Evolutionary conservation across 2,329 filamentous ascomycete species (phyloP).

Genomic region (Clarireedia homoeocarpa): DNA sequence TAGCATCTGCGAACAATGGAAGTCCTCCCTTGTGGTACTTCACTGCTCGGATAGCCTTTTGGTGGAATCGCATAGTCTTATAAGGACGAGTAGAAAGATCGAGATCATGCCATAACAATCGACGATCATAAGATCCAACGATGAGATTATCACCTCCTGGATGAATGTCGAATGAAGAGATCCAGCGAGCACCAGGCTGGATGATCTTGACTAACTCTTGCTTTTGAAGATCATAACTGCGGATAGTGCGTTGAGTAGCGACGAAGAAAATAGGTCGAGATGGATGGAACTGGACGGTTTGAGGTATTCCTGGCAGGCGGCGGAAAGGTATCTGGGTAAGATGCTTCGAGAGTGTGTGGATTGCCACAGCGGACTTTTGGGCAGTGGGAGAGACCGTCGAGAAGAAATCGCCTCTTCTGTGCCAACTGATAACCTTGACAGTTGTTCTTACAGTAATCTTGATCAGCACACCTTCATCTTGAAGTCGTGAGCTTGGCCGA

Average conservation of each 20-base stretch:
- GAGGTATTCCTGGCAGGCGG: slow-evolving; percentile 62
- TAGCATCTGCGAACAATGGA: slow-evolving; percentile 88
- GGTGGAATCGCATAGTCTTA: slow-evolving; percentile 93
- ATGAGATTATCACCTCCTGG: slow-evolving; percentile 90
- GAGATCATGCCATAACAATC: slow-evolving; percentile 92
- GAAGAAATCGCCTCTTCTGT: slow-evolving; percentile 89
- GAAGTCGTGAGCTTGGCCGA: slow-evolving; percentile 64
- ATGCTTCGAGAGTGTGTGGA: slow-evolving; percentile 93
- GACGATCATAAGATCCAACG: slow-evolving; percentile 88
- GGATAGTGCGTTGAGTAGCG: slow-evolving; percentile 86
- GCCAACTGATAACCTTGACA: slow-evolving; percentile 88
- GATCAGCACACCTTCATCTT: slow-evolving; percentile 71
- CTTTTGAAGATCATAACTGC: slow-evolving; percentile 86
- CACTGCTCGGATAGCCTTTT: slow-evolving; percentile 83
- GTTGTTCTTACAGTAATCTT: slow-evolving; percentile 71
- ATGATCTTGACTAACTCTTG: slow-evolving; percentile 90
- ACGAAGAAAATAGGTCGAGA: slow-evolving; percentile 91
- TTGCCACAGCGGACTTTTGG: slow-evolving; percentile 73
- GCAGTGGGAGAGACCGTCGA: slow-evolving; percentile 80
- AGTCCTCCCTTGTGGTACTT: slow-evolving; percentile 72
- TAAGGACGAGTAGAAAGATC: slow-evolving; percentile 86
- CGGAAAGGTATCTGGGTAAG: slow-evolving; percentile 92
- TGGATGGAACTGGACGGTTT: slow-evolving; percentile 91
- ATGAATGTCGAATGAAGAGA: slow-evolving; percentile 89
- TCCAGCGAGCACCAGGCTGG: slow-evolving; percentile 89